phyloP scores from a whole-genome alignment of 2,329 filamentous ascomycete species.

The Sarocladium oryzae region DNA sequence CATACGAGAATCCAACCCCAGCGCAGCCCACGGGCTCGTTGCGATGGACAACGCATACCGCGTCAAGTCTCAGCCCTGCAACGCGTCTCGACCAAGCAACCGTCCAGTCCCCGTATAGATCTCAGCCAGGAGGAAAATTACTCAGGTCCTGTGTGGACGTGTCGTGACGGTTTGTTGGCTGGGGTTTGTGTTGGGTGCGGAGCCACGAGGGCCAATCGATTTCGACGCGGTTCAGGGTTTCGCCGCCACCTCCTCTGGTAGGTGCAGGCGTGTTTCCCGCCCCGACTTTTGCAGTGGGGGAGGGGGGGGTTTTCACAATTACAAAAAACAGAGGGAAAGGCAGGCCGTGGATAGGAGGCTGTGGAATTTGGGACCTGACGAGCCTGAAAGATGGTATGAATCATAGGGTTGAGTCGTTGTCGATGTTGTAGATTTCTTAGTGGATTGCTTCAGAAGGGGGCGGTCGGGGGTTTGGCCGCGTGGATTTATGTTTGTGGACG shows the following conservation, averaged over 20 bases:
- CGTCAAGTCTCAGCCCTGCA: background rate
- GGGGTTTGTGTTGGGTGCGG: slow-evolving; percentile 2
- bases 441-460: too few species aligned
- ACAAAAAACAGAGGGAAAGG: too few species aligned
- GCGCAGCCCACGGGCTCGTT: too few species aligned
- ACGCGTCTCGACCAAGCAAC: slow-evolving; percentile 7
- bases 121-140: background rate
- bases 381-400: slow-evolving; percentile 8
- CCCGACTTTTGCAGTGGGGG: too few species aligned
- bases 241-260: too few species aligned
- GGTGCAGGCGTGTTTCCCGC: too few species aligned
- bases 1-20: too few species aligned
- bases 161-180: background rate
- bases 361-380: background rate
- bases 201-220: slow-evolving; percentile 13
- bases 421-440: too few species aligned
- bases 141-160: background rate
- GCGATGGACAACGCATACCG: slow-evolving; percentile 7
- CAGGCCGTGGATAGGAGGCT: background rate
- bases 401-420: slow-evolving; percentile 8
- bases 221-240: background rate
- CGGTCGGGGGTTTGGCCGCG: too few species aligned
- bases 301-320: too few species aligned
- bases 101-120: background rate
- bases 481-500: too few species aligned